Evolutionary conservation across 495 filamentous ascomycete species (phyloP).

Genomic region (Hypoxylon cercidicola): DNA sequence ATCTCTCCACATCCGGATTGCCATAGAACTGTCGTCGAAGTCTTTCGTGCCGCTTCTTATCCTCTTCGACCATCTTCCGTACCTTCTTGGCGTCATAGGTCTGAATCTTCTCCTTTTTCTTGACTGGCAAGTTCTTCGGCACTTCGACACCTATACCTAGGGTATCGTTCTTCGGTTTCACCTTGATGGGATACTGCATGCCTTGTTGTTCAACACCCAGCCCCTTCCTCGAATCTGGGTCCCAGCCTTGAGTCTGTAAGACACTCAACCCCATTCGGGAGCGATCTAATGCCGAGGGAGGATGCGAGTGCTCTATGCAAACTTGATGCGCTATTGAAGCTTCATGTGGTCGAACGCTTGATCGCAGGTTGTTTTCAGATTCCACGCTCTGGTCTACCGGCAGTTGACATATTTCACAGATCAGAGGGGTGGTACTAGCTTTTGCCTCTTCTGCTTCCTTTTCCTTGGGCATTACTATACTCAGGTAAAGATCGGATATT

Average conservation of each 20-base stretch:
- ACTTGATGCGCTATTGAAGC: slow-evolving; percentile 83
- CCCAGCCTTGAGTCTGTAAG: slow-evolving; percentile 84
- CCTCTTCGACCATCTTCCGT: slow-evolving; percentile 66
- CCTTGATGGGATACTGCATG: slow-evolving; percentile 78
- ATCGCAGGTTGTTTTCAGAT: slow-evolving; percentile 8
- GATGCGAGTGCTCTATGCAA: slow-evolving; percentile 80
- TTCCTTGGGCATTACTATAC: slow-evolving; percentile 69
- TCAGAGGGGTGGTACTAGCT: slow-evolving; percentile 13
- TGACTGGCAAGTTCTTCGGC: slow-evolving; percentile 50
- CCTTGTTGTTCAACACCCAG: slow-evolving; percentile 79
- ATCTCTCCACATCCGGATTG: slow-evolving; percentile 75
- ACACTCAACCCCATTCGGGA: slow-evolving; percentile 77
- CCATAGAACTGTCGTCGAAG: slow-evolving; percentile 74
- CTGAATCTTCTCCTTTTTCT: slow-evolving; percentile 62
- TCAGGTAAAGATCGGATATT: slow-evolving; percentile 75
- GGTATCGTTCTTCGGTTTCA: slow-evolving; percentile 75
- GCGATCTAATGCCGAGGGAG: slow-evolving; percentile 86
- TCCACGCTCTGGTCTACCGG: slow-evolving; percentile 42
- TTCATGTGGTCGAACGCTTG: slow-evolving; percentile 63
- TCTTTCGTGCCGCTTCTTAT: slow-evolving; percentile 69
- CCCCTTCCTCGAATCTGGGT: slow-evolving; percentile 80
- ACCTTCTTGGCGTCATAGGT: slow-evolving; percentile 77
- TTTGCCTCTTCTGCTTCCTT: slow-evolving; percentile 34
- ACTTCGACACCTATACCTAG: slow-evolving; percentile 73
- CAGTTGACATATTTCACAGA: slow-evolving; percentile 51